Percentiles rank a stretch among this genome's conserved stretches.
phyloP scores from a whole-genome alignment of 441 rosid species.

The Corymbia citriodora region DNA sequence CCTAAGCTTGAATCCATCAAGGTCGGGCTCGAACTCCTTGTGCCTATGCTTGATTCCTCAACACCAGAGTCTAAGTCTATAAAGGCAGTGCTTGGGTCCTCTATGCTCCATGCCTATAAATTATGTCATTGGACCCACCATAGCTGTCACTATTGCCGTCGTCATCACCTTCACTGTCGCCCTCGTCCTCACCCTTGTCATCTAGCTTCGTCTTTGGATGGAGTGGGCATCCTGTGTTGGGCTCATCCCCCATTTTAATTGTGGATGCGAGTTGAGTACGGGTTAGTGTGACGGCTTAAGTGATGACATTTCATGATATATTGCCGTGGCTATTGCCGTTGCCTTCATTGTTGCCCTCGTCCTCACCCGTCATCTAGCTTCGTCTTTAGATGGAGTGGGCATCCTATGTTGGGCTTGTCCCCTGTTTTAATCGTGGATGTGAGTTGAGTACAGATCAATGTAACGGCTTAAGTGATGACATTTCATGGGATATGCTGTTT shows the following conservation, averaged over 20 bases:
- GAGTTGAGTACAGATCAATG: too few species aligned
- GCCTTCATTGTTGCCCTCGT: too few species aligned
- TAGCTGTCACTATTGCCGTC: neutral
- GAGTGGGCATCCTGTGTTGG: rapidly evolving
- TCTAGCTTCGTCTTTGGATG: neutral
- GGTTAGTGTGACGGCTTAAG: neutral
- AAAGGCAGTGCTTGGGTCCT: neutral
- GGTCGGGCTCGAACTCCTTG: too few species aligned
- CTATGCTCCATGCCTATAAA: neutral
- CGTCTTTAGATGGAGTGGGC: too few species aligned
- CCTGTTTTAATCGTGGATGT: too few species aligned
- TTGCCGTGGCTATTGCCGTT: too few species aligned
- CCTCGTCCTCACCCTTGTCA: neutral
- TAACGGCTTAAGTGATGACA: too few species aligned
- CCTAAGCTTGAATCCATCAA: too few species aligned
- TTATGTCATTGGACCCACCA: neutral
- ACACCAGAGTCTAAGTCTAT: neutral
- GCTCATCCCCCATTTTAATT: neutral
- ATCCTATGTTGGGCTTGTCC: too few species aligned
- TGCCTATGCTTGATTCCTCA: too few species aligned
- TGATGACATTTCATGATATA: neutral
- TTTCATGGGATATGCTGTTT: neutral
- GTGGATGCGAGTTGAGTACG: neutral
- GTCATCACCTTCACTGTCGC: neutral
- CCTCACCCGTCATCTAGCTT: too few species aligned